phyloP scores from a whole-genome alignment of 1,139 yeast genomes.

The Saccharomyces hybrid region DNA sequence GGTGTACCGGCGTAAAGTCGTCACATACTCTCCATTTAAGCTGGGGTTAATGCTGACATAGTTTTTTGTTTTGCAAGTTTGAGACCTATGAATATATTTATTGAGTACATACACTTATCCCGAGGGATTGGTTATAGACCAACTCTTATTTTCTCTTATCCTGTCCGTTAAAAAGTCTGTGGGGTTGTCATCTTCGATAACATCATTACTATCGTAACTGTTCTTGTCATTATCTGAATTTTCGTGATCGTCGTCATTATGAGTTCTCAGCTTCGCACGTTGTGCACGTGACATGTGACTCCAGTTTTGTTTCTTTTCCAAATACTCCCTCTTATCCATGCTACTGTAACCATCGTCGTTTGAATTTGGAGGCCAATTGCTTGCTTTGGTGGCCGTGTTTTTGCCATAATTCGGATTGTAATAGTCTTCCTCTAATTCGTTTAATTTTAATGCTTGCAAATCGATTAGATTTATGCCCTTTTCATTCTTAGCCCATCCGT shows the following conservation, averaged over 20 bases:
- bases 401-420: constrained; percentile 4
- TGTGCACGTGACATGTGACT: constrained; percentile 5
- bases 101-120: neutral
- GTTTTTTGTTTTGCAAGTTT: neutral
- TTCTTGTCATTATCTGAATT: neutral
- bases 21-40: neutral
- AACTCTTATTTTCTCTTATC: constrained; percentile 5
- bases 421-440: constrained; percentile 20
- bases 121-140: constrained; percentile 2
- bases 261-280: constrained; percentile 4
- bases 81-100: neutral
- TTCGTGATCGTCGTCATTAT: neutral
- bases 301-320: constrained; percentile 13
- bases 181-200: neutral
- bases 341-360: constrained; percentile 8
- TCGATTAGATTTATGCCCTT: constrained; percentile 38
- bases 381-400: neutral
- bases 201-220: neutral
- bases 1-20: neutral
- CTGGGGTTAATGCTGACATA: neutral
- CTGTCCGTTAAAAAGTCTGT: constrained; percentile 2
- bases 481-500: constrained; percentile 55
- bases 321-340: constrained; percentile 16
- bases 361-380: neutral
- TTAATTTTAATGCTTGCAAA: constrained; percentile 33